A percentile compares a stretch with the other conserved stretches of the same genome.
phyloP scores from a whole-genome alignment of 2,329 filamentous ascomycete species.

The Lasiodiplodia citricola region DNA sequence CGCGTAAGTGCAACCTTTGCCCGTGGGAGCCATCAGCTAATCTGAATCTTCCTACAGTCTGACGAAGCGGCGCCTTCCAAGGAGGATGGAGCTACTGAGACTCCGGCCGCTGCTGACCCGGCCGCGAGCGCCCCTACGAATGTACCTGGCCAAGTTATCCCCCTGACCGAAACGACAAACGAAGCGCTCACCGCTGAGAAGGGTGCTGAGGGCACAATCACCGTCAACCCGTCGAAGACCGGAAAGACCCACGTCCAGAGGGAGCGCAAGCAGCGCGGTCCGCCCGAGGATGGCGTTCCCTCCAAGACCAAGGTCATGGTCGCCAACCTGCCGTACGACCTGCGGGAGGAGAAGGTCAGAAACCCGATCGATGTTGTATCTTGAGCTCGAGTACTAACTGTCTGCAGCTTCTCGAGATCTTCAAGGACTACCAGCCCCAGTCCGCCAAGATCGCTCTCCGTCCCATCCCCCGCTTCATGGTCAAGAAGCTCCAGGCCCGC shows the following conservation, averaged over 20 bases:
- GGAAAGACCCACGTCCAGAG: conserved; percentile 56
- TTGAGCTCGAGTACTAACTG: conserved; percentile 28
- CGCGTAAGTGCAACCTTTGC: conserved; percentile 65
- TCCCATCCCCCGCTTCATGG: conserved; percentile 99
- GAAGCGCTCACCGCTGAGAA: conserved; percentile 61
- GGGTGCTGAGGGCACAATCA: conserved; percentile 52
- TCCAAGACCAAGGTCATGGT: conserved; percentile 99
- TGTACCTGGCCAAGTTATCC: conserved; percentile 57
- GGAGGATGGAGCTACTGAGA: conserved; percentile 53
- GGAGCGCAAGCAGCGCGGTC: conserved; percentile 82
- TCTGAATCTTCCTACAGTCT: background rate
- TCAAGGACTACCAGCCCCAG: conserved; percentile 86
- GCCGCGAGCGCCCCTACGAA: conserved; percentile 52
- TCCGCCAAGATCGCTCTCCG: conserved; percentile 98
- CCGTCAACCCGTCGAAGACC: conserved; percentile 46
- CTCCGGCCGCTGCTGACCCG: conserved; percentile 53
- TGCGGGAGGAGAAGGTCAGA: conserved; percentile 93
- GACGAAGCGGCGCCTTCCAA: conserved; percentile 27
- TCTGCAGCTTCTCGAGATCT: conserved; percentile 91
- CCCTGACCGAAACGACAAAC: conserved; percentile 59
- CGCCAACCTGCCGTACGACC: conserved; percentile 96
- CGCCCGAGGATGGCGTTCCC: conserved; percentile 93
- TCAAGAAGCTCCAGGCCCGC: conserved; percentile 99
- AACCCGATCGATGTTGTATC: background rate
- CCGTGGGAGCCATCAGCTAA: background rate